Evolutionary conservation across 2,329 filamentous ascomycete genomes (phyloP).

Genomic region (Fusarium sambucinum): DNA sequence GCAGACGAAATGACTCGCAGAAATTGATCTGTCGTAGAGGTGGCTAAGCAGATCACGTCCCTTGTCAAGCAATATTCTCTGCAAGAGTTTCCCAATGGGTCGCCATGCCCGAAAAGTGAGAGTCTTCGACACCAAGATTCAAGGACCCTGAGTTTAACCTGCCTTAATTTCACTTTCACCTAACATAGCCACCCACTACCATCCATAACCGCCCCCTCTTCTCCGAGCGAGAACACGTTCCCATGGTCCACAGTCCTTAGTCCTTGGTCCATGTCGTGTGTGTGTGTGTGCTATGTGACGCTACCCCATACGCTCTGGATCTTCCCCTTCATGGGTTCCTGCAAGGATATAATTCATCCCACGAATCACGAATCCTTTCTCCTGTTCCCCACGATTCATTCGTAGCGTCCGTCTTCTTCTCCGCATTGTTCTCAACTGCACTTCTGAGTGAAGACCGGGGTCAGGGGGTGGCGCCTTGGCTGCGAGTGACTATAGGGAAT

Average conservation of each 20-base stretch:
- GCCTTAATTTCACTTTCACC: conserved; percentile 35
- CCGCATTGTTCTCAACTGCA: conserved; percentile 30
- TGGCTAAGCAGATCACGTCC: conserved; percentile 34
- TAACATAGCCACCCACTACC: conserved; percentile 26
- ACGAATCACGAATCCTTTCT: conserved; percentile 31
- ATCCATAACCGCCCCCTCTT: conserved; percentile 33
- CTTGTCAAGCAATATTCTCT: conserved; percentile 15
- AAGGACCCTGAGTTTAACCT: conserved; percentile 36
- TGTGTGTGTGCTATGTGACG: conserved; percentile 16
- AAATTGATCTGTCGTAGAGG: conserved; percentile 30
- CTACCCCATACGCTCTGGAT: conserved; percentile 37
- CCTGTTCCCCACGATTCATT: conserved; percentile 40
- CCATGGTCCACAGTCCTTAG: not conserved
- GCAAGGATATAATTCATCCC: conserved; percentile 40
- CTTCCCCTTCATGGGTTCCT: conserved; percentile 35
- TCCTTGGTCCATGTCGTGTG: not conserved
- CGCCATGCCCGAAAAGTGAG: conserved; percentile 24
- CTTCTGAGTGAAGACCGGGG: not conserved
- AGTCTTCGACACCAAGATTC: conserved; percentile 13
- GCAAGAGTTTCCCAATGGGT: conserved; percentile 31
- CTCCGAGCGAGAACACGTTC: conserved; percentile 15
- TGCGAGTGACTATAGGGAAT: not conserved
- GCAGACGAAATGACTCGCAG: conserved; percentile 34
- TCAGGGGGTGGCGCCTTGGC: conserved; percentile 21
- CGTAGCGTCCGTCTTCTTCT: conserved; percentile 27